Conservation (phyloP, 148 eudicot genomes). For the Simmondsia chinensis region DNA sequence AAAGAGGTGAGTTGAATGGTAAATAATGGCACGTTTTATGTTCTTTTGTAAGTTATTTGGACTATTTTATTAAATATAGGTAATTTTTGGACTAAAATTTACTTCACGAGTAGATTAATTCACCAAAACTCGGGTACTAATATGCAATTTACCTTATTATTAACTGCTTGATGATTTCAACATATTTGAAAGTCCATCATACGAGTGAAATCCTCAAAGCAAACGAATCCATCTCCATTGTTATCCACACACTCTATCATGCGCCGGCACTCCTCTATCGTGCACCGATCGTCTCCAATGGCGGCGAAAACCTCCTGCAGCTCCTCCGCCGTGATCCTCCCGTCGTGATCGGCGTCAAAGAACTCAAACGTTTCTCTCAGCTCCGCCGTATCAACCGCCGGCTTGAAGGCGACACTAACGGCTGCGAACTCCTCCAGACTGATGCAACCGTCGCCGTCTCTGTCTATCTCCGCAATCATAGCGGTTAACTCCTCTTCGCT, state of each 20-base stretch:
- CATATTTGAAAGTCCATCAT: conserved; percentile 62
- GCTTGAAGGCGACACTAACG: conserved; percentile 41
- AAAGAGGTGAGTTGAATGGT: too few species aligned
- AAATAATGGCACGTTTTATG: too few species aligned
- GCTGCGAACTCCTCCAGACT: conserved; percentile 51
- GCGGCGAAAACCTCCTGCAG: conserved; percentile 34
- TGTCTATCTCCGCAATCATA: conserved; percentile 55
- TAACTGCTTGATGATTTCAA: background rate
- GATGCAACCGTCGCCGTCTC: conserved; percentile 63
- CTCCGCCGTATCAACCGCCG: conserved; percentile 40
- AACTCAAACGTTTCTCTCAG: conserved; percentile 47
- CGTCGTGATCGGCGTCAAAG: conserved; percentile 68
- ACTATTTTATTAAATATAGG: too few species aligned
- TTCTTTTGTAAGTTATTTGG: too few species aligned
- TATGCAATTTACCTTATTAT: too few species aligned
- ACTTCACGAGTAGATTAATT: too few species aligned
- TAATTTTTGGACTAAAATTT: too few species aligned
- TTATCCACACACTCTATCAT: conserved; percentile 67
- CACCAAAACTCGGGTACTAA: too few species aligned
- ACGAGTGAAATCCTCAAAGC: conserved; percentile 63
- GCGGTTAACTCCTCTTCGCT: conserved; percentile 34
- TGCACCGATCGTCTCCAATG: conserved; percentile 55
- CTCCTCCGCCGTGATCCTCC: conserved; percentile 70
- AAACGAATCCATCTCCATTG: conserved; percentile 67
- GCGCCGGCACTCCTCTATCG: conserved; percentile 62